phyloP scores from a whole-genome alignment of 2,329 filamentous ascomycete species.

The Anisogramma anomala region DNA sequence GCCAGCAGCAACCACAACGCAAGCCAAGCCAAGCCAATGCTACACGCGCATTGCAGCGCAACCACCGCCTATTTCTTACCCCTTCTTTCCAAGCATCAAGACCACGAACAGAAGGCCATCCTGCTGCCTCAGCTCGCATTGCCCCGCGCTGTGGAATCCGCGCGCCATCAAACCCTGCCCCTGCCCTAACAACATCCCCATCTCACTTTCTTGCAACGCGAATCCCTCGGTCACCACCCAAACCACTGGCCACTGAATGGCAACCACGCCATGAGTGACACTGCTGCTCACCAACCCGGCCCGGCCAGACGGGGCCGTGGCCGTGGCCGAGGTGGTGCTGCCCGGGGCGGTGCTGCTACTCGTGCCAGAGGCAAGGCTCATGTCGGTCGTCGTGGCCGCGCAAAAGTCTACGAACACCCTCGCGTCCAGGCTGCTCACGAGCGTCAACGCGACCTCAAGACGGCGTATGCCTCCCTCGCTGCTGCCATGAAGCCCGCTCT shows the following conservation, averaged over 20 bases:
- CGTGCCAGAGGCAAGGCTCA: constrained; percentile 12
- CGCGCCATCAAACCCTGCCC: too few species aligned
- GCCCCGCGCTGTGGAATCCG: too few species aligned
- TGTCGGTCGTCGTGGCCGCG: constrained; percentile 31
- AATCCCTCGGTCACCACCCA: constrained; percentile 8
- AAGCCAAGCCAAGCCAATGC: too few species aligned
- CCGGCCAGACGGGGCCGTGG: constrained; percentile 14
- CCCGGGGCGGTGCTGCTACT: constrained; percentile 9
- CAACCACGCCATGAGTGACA: constrained; percentile 14
- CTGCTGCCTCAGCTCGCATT: too few species aligned
- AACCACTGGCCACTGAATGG: constrained; percentile 9
- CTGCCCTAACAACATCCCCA: not conserved
- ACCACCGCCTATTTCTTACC: too few species aligned
- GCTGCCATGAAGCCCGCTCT: constrained; percentile 52
- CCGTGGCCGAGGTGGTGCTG: constrained; percentile 9
- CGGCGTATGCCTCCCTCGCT: constrained; percentile 50
- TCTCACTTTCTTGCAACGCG: too few species aligned
- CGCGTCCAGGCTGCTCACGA: constrained; percentile 47
- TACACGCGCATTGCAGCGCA: too few species aligned
- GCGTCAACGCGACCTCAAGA: constrained; percentile 56
- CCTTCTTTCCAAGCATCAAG: too few species aligned
- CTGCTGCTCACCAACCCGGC: constrained; percentile 13
- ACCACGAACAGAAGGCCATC: too few species aligned
- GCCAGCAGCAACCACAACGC: too few species aligned
- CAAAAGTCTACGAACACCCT: constrained; percentile 44